Conservation (phyloP, 78 protist genomes). For the Monocercomonoides exilis region DNA sequence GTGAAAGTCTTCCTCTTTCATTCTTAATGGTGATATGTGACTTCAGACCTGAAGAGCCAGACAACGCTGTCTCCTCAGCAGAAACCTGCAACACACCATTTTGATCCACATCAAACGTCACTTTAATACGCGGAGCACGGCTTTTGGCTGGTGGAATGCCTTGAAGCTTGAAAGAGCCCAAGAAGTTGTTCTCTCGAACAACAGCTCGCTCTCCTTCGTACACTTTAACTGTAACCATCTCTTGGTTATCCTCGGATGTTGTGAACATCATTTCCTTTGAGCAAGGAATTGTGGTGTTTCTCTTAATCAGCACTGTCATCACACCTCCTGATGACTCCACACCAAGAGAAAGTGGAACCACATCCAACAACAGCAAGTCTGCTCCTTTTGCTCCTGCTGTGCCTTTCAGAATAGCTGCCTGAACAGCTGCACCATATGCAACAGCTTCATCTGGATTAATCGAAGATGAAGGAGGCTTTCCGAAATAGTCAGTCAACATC, state of each 20-base stretch:
- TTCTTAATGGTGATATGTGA: slow-evolving; percentile 31
- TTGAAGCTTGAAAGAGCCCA: slow-evolving; percentile 64
- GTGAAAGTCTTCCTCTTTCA: slow-evolving; percentile 34
- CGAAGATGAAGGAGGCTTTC: slow-evolving; percentile 66
- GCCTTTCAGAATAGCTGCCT: slow-evolving; percentile 35
- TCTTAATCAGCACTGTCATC: slow-evolving; percentile 36
- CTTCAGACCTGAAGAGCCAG: slow-evolving; percentile 8
- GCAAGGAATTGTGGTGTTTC: slow-evolving; percentile 43
- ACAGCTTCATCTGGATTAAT: slow-evolving; percentile 82
- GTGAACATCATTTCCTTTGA: slow-evolving; percentile 25
- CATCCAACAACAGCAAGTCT: slow-evolving; percentile 43
- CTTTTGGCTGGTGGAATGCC: slow-evolving; percentile 80
- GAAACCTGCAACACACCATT: slow-evolving; percentile 52
- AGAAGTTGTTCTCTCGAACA: slow-evolving; percentile 70
- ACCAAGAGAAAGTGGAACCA: slow-evolving; percentile 62
- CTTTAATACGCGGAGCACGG: slow-evolving; percentile 77
- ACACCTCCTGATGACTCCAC: slow-evolving; percentile 57
- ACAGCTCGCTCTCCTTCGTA: slow-evolving; percentile 76
- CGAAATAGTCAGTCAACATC: slow-evolving; percentile 75
- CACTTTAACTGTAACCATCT: slow-evolving; percentile 48
- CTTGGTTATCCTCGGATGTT: slow-evolving; percentile 61
- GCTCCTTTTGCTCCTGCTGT: neutral
- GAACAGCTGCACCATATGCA: slow-evolving; percentile 65
- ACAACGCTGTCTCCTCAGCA: slow-evolving; percentile 35
- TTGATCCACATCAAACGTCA: slow-evolving; percentile 74